A percentile compares a stretch with the other conserved stretches of the same genome.
Evolutionary conservation across 163 green algal species (phyloP).

Genomic region (Scenedesmus sp.): DNA sequence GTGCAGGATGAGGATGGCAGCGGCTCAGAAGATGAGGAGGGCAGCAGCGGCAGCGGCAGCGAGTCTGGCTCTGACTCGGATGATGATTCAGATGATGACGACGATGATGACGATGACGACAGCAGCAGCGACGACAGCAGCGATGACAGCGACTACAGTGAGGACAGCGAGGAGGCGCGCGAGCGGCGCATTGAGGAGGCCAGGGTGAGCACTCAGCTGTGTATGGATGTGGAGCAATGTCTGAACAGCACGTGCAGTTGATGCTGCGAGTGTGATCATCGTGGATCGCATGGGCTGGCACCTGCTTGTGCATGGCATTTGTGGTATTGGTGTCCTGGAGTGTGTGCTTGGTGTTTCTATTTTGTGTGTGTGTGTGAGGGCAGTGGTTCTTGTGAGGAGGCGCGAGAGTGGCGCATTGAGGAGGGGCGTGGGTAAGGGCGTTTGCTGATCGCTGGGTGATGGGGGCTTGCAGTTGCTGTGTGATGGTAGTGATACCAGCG

Average conservation of each 20-base stretch:
- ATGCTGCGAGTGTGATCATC: too few species aligned
- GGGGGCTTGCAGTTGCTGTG: too few species aligned
- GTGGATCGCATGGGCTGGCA: too few species aligned
- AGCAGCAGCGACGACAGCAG: constrained; percentile 38
- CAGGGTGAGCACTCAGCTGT: constrained; percentile 57
- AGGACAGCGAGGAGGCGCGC: constrained; percentile 83
- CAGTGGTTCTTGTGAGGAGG: constrained; percentile 83
- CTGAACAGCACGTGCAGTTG: too few species aligned
- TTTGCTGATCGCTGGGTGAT: too few species aligned
- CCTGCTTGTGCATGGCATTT: too few species aligned
- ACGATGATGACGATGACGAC: constrained; percentile 27
- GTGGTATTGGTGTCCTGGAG: too few species aligned
- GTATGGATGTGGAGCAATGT: too few species aligned
- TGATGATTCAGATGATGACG: constrained; percentile 44
- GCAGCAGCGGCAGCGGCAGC: not conserved
- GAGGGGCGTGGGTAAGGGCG: constrained; percentile 67
- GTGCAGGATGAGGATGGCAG: not conserved
- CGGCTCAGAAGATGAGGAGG: not conserved
- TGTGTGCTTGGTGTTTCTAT: not conserved
- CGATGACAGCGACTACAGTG: constrained; percentile 52
- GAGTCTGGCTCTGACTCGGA: not conserved
- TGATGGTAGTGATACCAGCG: too few species aligned
- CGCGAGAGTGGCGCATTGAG: constrained; percentile 77
- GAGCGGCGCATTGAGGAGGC: constrained; percentile 79
- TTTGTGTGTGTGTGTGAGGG: not conserved